These are phyloP conservation scores for Schoenoplectus triqueter DNA, from an alignment of 202 grass and related monocot species.

Conservation along the genomic window DNA sequence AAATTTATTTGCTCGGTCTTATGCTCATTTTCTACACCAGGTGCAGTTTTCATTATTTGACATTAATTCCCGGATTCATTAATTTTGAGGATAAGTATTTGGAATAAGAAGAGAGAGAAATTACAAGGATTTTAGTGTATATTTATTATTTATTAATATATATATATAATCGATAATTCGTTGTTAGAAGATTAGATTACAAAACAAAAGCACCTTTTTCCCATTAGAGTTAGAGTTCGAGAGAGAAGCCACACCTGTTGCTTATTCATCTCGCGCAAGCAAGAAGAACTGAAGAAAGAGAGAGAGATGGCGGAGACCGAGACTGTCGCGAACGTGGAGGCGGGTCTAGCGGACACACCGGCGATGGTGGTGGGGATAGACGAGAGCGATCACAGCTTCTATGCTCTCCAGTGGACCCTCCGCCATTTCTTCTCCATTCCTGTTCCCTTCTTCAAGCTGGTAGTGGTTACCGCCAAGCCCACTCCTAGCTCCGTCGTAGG, in stretches of 20 bases:
- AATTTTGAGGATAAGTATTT: background rate
- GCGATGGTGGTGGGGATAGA: constrained; percentile 80
- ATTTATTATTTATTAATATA: no score
- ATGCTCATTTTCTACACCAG: background rate
- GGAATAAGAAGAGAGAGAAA: background rate
- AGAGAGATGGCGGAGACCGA: constrained; percentile 37
- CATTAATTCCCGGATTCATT: background rate
- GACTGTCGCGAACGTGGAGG: constrained; percentile 41
- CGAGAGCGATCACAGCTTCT: constrained; percentile 77
- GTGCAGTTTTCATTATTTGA: background rate
- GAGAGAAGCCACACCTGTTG: background rate
- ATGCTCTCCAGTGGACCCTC: constrained; percentile 76
- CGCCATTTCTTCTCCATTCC: constrained; percentile 58
- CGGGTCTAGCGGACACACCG: constrained; percentile 33
- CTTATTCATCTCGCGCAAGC: background rate
- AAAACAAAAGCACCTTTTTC: background rate
- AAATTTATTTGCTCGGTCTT: background rate
- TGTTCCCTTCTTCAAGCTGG: constrained; percentile 44
- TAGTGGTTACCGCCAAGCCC: constrained; percentile 61
- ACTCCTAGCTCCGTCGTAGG: constrained; percentile 54
- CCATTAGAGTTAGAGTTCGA: background rate
- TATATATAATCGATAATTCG: background rate
- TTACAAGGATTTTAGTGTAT: background rate
- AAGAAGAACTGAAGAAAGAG: background rate
- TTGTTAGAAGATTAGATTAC: background rate